These are phyloP conservation scores for Pseudohalonectria lignicola DNA, from an alignment of 2,329 filamentous ascomycete genomes.

Conservation along the genomic window DNA sequence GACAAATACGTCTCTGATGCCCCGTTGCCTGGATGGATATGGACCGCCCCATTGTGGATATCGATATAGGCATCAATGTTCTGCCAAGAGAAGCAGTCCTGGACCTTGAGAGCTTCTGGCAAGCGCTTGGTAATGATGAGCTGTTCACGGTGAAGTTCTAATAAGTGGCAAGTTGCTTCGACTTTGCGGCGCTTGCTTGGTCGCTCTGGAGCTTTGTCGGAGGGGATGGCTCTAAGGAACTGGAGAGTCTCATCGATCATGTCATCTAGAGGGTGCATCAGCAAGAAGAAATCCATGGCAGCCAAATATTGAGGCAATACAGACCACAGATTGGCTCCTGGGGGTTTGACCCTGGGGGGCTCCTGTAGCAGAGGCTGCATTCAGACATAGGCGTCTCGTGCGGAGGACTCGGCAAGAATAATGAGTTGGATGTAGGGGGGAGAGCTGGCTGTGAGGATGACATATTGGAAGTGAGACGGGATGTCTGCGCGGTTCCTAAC, in stretches of 20 bases:
- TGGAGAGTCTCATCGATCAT: not conserved
- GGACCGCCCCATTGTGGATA: not conserved
- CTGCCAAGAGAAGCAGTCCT: not conserved
- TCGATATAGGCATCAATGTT: not conserved
- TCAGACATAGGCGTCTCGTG: too few relatives aligned
- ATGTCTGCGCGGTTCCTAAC: too few relatives aligned
- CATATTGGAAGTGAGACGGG: too few relatives aligned
- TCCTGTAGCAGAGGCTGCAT: too few relatives aligned
- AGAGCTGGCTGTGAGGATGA: too few relatives aligned
- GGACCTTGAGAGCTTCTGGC: not conserved
- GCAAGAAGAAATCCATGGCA: too few relatives aligned
- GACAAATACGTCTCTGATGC: not conserved
- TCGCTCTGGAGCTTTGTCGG: not conserved
- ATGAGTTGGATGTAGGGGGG: too few relatives aligned
- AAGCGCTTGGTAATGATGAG: not conserved
- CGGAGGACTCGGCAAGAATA: too few relatives aligned
- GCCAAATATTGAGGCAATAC: too few relatives aligned
- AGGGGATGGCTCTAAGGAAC: not conserved
- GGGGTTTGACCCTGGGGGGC: too few relatives aligned
- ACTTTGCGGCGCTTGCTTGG: conserved; percentile 1
- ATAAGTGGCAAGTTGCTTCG: not conserved
- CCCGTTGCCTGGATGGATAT: not conserved
- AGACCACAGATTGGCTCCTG: too few relatives aligned
- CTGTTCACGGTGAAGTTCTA: not conserved
- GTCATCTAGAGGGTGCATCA: too few relatives aligned